Evolutionary conservation across 2,329 filamentous ascomycete species (phyloP), one percentile per base, ranked within the genome.

Genomic region (Xylariaceae sp.): DNA sequence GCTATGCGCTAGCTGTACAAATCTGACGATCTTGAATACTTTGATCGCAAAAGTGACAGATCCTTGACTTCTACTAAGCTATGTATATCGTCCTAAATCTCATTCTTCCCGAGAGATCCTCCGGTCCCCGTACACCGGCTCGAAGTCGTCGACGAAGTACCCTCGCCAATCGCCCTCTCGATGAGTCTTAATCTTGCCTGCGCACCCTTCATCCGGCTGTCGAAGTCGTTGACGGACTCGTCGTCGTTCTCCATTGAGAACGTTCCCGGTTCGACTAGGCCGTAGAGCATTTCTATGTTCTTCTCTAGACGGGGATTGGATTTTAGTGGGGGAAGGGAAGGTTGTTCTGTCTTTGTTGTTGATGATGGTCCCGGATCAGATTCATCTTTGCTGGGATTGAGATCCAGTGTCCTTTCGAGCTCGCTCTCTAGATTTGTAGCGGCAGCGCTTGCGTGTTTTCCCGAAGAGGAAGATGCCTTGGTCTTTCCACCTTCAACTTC

Each of bases 211-310:
- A 95, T 63, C 11, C 91, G 77, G 63, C 96, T 21, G 59, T 98
- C 93, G 60, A 95, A 91, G 59, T 96, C 91, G 40, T 86, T 85
- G 19, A 98, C 90, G 1, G 85, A 84, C 37, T 95, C 88, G 62
- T 97, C 92, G 4, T 80, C 85, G 62, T 98, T 98, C 48, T 84
- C 76, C 17, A 83, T 91, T 14, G 83, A 83, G 35, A 96, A 68
- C 1, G 83, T 92, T 5, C 82, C 82, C 0, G 85, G 83, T 63
- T 95, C 89, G 3, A 89, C 83, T 12, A 96, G 73, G 20, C 85
- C 83, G 50, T 89, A 83, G 8, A 97, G 73, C 6, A 82, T 78
- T 23, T 78, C 74, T 45, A 96, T 69, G 60, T 97, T 91, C 67
- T 86, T 92, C 45, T 78, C 75, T 6, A 96, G 71, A 23, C 92